A percentile compares a stretch with the other conserved stretches of the same genome.
Conservation (phyloP, 495 filamentous ascomycete species). For the Xylaria nigripes region DNA sequence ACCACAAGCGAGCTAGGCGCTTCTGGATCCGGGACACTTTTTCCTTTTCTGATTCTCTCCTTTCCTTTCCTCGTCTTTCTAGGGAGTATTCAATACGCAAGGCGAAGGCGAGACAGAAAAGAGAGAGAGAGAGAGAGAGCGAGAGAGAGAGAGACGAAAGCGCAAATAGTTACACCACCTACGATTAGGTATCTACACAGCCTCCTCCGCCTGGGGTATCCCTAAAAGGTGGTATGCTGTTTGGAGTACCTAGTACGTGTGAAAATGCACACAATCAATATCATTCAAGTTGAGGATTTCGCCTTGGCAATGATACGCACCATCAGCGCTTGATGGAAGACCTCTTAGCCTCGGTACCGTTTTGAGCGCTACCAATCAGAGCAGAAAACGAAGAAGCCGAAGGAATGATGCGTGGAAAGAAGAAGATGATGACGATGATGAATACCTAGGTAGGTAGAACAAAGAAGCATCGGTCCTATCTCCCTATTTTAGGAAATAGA, state of each 20-base stretch:
- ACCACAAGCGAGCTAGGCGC: neutral
- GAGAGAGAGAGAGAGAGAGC: neutral
- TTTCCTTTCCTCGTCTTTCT: neutral
- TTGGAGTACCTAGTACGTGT: neutral
- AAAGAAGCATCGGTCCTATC: no score
- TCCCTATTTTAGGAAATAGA: no score
- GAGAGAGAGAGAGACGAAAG: no score
- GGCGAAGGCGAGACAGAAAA: neutral
- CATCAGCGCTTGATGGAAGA: no score
- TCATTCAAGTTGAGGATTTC: no score
- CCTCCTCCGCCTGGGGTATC: neutral
- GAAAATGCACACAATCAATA: neutral
- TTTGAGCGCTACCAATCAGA: no score
- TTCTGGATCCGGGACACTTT: neutral
- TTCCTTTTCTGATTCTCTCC: neutral
- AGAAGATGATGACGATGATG: no score
- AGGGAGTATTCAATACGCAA: neutral
- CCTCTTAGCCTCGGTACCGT: no score
- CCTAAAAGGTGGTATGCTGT: neutral
- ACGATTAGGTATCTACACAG: neutral
- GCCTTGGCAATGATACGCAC: no score
- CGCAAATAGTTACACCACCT: neutral
- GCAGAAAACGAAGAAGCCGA: no score
- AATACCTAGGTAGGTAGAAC: no score
- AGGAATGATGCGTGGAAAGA: no score